Percentiles rank a stretch among this genome's conserved stretches.
Conservation (phyloP, 768 basidiomycete genomes). For the Naematelia aurantialba region DNA sequence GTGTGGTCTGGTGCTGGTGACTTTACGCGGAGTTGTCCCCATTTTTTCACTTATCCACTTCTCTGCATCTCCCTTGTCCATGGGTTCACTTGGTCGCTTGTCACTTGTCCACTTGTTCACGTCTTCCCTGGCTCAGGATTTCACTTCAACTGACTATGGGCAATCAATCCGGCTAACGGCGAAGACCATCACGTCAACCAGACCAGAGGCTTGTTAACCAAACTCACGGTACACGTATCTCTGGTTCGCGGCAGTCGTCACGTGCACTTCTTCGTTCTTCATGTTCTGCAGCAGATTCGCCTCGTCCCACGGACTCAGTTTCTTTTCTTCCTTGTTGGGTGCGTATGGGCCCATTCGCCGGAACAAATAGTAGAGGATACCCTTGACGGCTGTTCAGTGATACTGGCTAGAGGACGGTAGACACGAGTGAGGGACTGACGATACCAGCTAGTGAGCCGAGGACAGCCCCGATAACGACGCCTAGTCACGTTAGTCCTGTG, state of each 20-base stretch:
- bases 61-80: not conserved
- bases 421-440: constrained; percentile 10
- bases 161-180: constrained; percentile 32
- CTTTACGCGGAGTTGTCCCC: not conserved
- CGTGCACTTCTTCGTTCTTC: constrained; percentile 40
- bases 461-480: constrained; percentile 19
- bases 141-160: constrained; percentile 35
- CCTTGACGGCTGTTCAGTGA: constrained; percentile 9
- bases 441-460: constrained; percentile 17
- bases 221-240: constrained; percentile 44
- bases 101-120: not conserved
- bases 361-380: constrained; percentile 22
- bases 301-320: constrained; percentile 35
- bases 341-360: constrained; percentile 6
- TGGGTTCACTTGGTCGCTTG: not conserved
- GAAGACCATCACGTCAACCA: not conserved
- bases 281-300: constrained; percentile 37
- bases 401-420: not conserved
- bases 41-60: not conserved
- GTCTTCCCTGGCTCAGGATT: not conserved
- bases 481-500: constrained; percentile 11
- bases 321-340: constrained; percentile 16
- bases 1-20: not conserved
- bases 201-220: not conserved
- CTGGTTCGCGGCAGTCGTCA: constrained; percentile 39